Evolutionary conservation across 1,139 yeast genomes (phyloP), one percentile per base, ranked within the genome.

Genomic region (Eremothecium cymbalariae): DNA sequence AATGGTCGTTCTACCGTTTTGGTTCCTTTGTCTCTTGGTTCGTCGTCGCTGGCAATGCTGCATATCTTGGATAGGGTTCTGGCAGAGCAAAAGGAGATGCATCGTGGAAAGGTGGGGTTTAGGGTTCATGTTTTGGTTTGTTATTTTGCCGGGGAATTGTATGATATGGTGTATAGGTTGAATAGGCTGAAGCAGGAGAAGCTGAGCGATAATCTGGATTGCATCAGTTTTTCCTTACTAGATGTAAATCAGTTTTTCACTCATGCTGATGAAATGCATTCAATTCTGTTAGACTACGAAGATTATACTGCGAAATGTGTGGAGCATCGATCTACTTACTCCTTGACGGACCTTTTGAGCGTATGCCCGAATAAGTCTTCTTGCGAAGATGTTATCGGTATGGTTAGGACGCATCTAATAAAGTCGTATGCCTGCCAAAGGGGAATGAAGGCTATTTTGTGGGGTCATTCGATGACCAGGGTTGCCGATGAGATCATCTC

Each of bases 391-490:
- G 57, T 83, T 17, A 43, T 65, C 12, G 60, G 65, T 4, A 57
- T 77, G 2, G 62, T 83, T 2, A 62, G 64, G 25, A 66, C 67
- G 11, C 71, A 69, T 31, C 50, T 79, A 2, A 58, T 79, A 3
- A 52, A 68, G 28, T 57, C 64, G 26, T 62, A 69, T 14, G 83
- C 88, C 0, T 48, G 49, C 11, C 55, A 60, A 11, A 59, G 65
- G 20, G 55, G 59, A 0, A 73, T 78, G 41, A 65, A 70, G 13
- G 71, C 82, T 4, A 63, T 86, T 1, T 42, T 85, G 2, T 77
- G 74, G 60, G 85, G 93, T 1, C 83, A 81, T 51, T 75, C 84
- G 13, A 83, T 84, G 88, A 82, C 95, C 1, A 68, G 78, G 34
- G 55, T 88, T 11, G 95, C 97, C 1, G 85, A 81, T 47, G 77